A percentile compares a stretch with the other conserved stretches of the same genome.
phyloP scores from a whole-genome alignment of 2,329 filamentous ascomycete genomes.

The Colletotrichum chlorophyti region DNA sequence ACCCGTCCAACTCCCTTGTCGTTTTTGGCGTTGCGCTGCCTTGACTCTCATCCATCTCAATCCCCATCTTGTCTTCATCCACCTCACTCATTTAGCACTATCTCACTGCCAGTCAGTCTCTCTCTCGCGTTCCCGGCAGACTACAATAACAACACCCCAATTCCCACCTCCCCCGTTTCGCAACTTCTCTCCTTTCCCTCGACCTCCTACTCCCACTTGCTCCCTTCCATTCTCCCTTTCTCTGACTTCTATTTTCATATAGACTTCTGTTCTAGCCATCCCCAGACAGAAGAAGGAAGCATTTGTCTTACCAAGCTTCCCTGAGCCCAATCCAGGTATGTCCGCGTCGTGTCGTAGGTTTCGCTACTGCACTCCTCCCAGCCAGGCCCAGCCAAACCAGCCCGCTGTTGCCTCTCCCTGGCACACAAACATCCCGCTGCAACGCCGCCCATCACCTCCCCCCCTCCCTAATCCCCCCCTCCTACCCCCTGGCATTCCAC shows the following conservation, averaged over 20 bases:
- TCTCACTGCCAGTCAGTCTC: neutral
- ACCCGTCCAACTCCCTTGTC: conserved; percentile 2
- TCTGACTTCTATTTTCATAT: conserved; percentile 20
- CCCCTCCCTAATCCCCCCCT: conserved; percentile 8
- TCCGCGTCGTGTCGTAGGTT: no score
- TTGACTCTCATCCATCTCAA: no score
- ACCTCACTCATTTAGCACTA: neutral
- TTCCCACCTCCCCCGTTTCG: neutral
- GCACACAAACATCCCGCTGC: neutral
- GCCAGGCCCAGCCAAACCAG: neutral
- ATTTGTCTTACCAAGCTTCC: conserved; percentile 20
- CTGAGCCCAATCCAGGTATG: conserved; percentile 17
- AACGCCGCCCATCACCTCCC: neutral
- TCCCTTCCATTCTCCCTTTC: conserved; percentile 28
- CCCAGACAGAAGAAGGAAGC: conserved; percentile 27
- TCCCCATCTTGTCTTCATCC: no score
- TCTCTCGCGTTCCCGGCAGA: no score
- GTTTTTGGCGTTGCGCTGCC: no score
- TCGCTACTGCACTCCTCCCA: no score
- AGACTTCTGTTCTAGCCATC: conserved; percentile 23
- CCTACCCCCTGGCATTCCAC: conserved; percentile 24
- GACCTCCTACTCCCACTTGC: conserved; percentile 22
- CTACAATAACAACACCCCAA: conserved; percentile 24
- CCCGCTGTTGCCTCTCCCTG: neutral
- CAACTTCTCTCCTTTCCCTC: neutral